Conservation (phyloP, 2,329 filamentous ascomycete genomes). For the Cladosporium velox region DNA sequence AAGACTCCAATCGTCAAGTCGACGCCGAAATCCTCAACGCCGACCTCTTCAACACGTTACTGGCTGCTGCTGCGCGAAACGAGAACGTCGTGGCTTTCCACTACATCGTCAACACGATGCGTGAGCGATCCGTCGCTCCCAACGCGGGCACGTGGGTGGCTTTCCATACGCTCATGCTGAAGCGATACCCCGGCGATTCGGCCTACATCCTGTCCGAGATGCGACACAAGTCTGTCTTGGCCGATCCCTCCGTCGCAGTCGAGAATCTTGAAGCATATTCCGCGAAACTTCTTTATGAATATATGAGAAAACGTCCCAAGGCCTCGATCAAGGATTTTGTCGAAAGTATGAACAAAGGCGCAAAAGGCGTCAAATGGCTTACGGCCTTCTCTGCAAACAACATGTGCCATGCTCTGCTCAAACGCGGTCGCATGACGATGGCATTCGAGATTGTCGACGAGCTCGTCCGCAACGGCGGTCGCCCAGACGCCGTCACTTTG, state of each 20-base stretch:
- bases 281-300: constrained; percentile 22
- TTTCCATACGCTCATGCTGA: constrained; percentile 30
- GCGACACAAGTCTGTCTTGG: constrained; percentile 29
- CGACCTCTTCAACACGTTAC: constrained; percentile 28
- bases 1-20: constrained; percentile 24
- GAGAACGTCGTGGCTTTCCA: constrained; percentile 34
- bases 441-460: constrained; percentile 27
- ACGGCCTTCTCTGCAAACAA: constrained; percentile 25
- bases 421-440: constrained; percentile 26
- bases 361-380: constrained; percentile 30
- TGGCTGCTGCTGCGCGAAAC: constrained; percentile 28
- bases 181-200: constrained; percentile 20
- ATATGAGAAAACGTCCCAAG: not conserved
- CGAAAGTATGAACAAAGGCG: constrained; percentile 3
- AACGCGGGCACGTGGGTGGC: constrained; percentile 30
- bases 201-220: constrained; percentile 27
- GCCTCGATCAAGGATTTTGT: constrained; percentile 26
- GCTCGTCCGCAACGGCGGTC: constrained; percentile 23
- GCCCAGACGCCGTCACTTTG: constrained; percentile 25
- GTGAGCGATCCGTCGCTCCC: constrained; percentile 23
- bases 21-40: constrained; percentile 27
- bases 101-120: constrained; percentile 31
- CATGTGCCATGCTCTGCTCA: constrained; percentile 30
- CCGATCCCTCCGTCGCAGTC: constrained; percentile 20
- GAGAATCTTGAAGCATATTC: constrained; percentile 24